A percentile compares a stretch with the other conserved stretches of the same genome.
Evolutionary conservation across 2,329 filamentous ascomycete genomes (phyloP).

Genomic region (Escovopsis weberi): DNA sequence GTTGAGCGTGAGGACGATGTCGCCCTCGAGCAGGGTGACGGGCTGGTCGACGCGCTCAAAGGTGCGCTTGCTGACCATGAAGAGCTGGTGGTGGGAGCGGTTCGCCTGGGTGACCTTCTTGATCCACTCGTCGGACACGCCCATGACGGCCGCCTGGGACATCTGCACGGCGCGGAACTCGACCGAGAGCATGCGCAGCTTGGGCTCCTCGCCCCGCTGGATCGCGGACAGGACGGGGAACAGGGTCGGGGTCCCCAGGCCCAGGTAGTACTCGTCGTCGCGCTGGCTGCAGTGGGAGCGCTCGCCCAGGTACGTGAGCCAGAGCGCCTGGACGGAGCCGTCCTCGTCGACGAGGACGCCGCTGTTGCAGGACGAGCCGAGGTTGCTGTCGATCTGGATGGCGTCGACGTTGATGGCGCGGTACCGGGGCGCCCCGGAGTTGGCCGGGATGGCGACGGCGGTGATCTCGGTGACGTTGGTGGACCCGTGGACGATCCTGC

Average conservation of each 20-base stretch:
- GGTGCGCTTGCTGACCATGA: constrained; percentile 90
- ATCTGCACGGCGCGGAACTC: constrained; percentile 94
- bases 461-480: constrained; percentile 96
- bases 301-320: constrained; percentile 94
- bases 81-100: constrained; percentile 84
- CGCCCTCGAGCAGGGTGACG: constrained; percentile 64
- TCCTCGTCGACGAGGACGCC: constrained; percentile 84
- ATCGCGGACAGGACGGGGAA: constrained; percentile 82
- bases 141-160: constrained; percentile 94
- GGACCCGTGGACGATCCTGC: constrained; percentile 82
- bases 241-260: constrained; percentile 75
- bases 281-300: constrained; percentile 63
- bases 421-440: constrained; percentile 80
- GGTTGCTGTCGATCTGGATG: constrained; percentile 87
- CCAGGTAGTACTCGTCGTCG: constrained; percentile 93
- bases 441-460: constrained; percentile 89
- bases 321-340: constrained; percentile 85
- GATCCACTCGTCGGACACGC: constrained; percentile 92
- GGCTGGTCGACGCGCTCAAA: constrained; percentile 40
- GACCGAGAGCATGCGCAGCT: constrained; percentile 80
- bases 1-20: constrained; percentile 84
- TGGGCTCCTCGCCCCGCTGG: constrained; percentile 62
- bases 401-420: constrained; percentile 92
- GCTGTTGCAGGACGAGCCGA: constrained; percentile 83
- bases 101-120: constrained; percentile 78